A percentile compares a stretch with the other conserved stretches of the same genome.
Conservation (phyloP, 1,284 basidiomycete species). For the Malassezia caprae region DNA sequence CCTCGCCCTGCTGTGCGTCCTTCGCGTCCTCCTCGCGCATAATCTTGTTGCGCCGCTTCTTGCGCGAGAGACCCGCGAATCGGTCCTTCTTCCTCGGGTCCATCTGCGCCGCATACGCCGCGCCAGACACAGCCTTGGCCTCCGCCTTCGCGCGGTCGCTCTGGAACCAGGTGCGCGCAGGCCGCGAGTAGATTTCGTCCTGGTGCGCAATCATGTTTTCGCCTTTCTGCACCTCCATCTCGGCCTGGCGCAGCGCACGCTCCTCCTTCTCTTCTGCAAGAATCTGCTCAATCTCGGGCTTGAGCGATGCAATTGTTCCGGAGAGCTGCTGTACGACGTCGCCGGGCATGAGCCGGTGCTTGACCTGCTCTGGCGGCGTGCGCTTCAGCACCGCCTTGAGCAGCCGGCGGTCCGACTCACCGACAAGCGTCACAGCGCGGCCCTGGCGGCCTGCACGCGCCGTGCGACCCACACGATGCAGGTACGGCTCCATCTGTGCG, state of each 20-base stretch:
- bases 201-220: slow-evolving; percentile 91
- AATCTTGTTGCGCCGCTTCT: slow-evolving; percentile 31
- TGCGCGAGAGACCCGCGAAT: slow-evolving; percentile 37
- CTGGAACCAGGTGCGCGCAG: slow-evolving; percentile 97
- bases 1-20: slow-evolving; percentile 19
- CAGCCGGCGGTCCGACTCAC: slow-evolving; percentile 90
- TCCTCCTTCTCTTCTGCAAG: slow-evolving; percentile 91
- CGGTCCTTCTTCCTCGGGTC: slow-evolving; percentile 21
- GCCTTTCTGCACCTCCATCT: slow-evolving; percentile 92
- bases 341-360: slow-evolving; percentile 77
- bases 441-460: slow-evolving; percentile 87
- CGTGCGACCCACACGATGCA: slow-evolving; percentile 91
- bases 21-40: slow-evolving; percentile 37
- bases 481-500: slow-evolving; percentile 77
- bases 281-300: slow-evolving; percentile 69
- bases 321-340: slow-evolving; percentile 66
- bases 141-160: slow-evolving; percentile 67
- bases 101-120: slow-evolving; percentile 30
- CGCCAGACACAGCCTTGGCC: slow-evolving; percentile 54
- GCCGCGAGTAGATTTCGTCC: slow-evolving; percentile 85
- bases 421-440: slow-evolving; percentile 88
- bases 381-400: slow-evolving; percentile 91
- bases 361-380: slow-evolving; percentile 68
- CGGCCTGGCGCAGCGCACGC: slow-evolving; percentile 62
- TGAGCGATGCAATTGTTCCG: slow-evolving; percentile 62